phyloP scores from a whole-genome alignment of 306 rosid species.

The Vigna radiata region DNA sequence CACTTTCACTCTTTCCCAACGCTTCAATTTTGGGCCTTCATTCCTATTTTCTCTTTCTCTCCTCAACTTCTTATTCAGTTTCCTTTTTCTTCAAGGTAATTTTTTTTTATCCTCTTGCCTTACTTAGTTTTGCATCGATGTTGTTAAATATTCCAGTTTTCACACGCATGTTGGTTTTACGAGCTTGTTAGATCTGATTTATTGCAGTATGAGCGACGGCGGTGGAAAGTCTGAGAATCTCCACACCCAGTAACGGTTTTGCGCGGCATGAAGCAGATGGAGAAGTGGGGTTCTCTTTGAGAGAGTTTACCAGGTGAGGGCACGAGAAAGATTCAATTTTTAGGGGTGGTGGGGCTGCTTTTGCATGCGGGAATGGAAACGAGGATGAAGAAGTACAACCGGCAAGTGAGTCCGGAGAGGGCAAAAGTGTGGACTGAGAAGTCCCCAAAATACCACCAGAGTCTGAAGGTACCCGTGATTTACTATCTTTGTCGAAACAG shows the following conservation, averaged over 20 bases:
- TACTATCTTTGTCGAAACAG: slow-evolving; percentile 88
- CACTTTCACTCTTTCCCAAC: slow-evolving; percentile 10
- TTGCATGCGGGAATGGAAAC: slow-evolving; percentile 67
- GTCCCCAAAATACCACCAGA: slow-evolving; percentile 87
- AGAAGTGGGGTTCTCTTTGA: slow-evolving; percentile 37
- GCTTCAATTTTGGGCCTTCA: slow-evolving; percentile 35
- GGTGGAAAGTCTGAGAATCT: slow-evolving; percentile 3
- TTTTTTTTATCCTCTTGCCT: not conserved
- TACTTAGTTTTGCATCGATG: slow-evolving; percentile 22
- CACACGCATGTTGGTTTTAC: not conserved
- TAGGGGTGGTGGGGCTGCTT: slow-evolving; percentile 28
- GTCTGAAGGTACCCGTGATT: slow-evolving; percentile 81
- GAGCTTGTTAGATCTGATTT: slow-evolving; percentile 52
- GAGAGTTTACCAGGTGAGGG: slow-evolving; percentile 13
- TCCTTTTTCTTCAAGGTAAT: not conserved
- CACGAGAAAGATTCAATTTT: slow-evolving; percentile 35
- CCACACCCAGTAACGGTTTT: slow-evolving; percentile 34
- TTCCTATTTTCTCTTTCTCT: not conserved
- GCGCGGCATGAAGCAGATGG: slow-evolving; percentile 14
- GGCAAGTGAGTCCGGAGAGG: slow-evolving; percentile 93
- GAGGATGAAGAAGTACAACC: slow-evolving; percentile 73
- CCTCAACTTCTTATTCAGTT: slow-evolving; percentile 18
- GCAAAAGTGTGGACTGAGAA: slow-evolving; percentile 97
- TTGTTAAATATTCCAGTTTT: slow-evolving; percentile 25
- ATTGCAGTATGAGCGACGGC: not conserved